These are phyloP conservation scores for Panaeolus papilionaceus DNA, from an alignment of 768 basidiomycete genomes.

Conservation along the genomic window DNA sequence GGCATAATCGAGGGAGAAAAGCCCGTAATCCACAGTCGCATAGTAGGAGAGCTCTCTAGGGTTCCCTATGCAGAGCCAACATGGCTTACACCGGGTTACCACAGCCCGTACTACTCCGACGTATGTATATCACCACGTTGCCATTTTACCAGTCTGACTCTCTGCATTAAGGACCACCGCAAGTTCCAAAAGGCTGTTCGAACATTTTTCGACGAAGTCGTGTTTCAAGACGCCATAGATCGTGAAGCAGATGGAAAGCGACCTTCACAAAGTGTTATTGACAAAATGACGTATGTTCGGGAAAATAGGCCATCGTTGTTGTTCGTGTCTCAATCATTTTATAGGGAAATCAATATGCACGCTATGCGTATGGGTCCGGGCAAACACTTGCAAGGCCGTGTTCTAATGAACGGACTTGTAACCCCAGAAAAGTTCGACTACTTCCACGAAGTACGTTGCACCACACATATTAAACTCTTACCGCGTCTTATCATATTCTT, in stretches of 20 bases:
- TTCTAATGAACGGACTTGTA: slow-evolving; percentile 82
- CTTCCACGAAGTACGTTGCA: slow-evolving; percentile 72
- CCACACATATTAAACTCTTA: neutral
- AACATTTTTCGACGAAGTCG: slow-evolving; percentile 72
- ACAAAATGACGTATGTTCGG: slow-evolving; percentile 81
- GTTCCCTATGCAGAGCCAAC: slow-evolving; percentile 92
- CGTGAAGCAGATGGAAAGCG: slow-evolving; percentile 90
- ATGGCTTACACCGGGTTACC: slow-evolving; percentile 75
- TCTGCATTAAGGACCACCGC: slow-evolving; percentile 54
- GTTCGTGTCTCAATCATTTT: slow-evolving; percentile 47
- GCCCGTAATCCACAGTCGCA: slow-evolving; percentile 53
- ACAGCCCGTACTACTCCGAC: slow-evolving; percentile 77
- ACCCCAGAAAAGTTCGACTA: slow-evolving; percentile 90
- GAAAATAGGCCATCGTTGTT: neutral
- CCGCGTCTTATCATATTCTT: neutral
- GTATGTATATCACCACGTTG: slow-evolving; percentile 42
- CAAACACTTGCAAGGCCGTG: slow-evolving; percentile 85
- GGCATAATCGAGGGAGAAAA: slow-evolving; percentile 74
- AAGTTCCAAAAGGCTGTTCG: slow-evolving; percentile 66
- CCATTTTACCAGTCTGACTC: neutral
- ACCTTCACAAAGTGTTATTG: slow-evolving; percentile 77
- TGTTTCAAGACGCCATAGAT: slow-evolving; percentile 54
- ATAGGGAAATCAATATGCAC: slow-evolving; percentile 71
- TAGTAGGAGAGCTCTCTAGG: slow-evolving; percentile 64
- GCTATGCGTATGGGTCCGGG: slow-evolving; percentile 96